These are phyloP conservation scores for Tuber melanosporum DNA, from an alignment of 495 filamentous ascomycete species.

Conservation along the genomic window DNA sequence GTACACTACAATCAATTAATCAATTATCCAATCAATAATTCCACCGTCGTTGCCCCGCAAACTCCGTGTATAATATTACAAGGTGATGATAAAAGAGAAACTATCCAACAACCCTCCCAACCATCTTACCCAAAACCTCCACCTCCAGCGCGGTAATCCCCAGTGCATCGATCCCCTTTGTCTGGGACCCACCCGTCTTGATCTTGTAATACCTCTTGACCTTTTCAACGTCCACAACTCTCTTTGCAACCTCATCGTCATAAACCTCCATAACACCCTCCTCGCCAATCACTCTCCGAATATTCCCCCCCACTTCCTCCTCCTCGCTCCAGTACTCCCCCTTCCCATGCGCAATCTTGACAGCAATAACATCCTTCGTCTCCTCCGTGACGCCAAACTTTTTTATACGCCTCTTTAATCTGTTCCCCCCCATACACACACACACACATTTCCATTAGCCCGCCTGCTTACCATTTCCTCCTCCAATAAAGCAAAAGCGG, in stretches of 20 bases:
- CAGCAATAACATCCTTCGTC: slow-evolving; percentile 62
- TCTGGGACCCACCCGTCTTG: slow-evolving; percentile 46
- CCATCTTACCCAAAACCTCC: slow-evolving; percentile 63
- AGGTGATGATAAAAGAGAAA: slow-evolving; percentile 4
- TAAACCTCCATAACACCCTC: slow-evolving; percentile 58
- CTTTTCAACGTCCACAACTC: slow-evolving; percentile 54
- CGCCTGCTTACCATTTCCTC: not conserved
- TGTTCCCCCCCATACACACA: slow-evolving; percentile 39
- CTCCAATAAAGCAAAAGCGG: not conserved
- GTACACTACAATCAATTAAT: not conserved
- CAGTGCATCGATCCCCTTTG: slow-evolving; percentile 18
- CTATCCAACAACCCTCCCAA: slow-evolving; percentile 56
- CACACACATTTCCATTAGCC: not conserved
- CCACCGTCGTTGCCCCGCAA: not conserved
- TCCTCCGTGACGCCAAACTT: slow-evolving; percentile 70
- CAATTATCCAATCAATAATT: not conserved
- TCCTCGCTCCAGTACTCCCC: not conserved
- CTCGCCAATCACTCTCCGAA: slow-evolving; percentile 49
- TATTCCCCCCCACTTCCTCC: slow-evolving; percentile 2
- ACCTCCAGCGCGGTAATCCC: slow-evolving; percentile 55
- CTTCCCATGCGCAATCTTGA: slow-evolving; percentile 57
- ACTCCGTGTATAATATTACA: not conserved
- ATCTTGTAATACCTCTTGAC: slow-evolving; percentile 82
- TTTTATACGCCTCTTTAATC: slow-evolving; percentile 86
- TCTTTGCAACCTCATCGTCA: slow-evolving; percentile 51